A percentile compares a stretch with the other conserved stretches of the same genome.
Conservation (phyloP, 495 filamentous ascomycete genomes). For the Melanomma pulvis-pyrius region DNA sequence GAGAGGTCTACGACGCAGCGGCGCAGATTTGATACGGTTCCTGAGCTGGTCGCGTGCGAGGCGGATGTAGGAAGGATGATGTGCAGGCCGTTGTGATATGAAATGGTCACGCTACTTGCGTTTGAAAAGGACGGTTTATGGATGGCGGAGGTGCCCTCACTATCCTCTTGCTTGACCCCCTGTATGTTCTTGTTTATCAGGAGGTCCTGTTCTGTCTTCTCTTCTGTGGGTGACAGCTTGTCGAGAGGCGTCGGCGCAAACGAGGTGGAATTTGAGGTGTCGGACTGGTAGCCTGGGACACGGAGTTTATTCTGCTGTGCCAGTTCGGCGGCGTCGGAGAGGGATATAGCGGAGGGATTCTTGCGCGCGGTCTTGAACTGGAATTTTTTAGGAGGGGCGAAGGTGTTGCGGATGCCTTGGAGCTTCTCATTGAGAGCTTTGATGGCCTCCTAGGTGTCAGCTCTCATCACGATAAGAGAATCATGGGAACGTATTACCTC, state of each 20-base stretch:
- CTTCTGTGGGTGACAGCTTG: constrained; percentile 52
- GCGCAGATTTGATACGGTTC: constrained; percentile 69
- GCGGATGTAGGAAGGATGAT: constrained; percentile 73
- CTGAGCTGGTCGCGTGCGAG: constrained; percentile 66
- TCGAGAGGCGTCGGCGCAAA: constrained; percentile 54
- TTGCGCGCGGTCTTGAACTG: constrained; percentile 66
- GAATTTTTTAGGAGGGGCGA: constrained; percentile 70
- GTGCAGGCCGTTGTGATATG: constrained; percentile 64
- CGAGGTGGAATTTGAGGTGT: constrained; percentile 52
- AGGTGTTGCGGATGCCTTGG: constrained; percentile 57
- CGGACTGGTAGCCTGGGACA: constrained; percentile 49
- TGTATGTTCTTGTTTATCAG: neutral
- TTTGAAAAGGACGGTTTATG: constrained; percentile 63
- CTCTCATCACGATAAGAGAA: neutral
- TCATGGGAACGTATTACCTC: constrained; percentile 54
- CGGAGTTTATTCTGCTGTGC: constrained; percentile 53
- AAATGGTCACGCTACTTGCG: constrained; percentile 64
- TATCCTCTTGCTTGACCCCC: neutral
- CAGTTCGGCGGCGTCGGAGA: constrained; percentile 58
- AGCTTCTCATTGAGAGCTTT: constrained; percentile 70
- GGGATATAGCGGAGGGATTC: constrained; percentile 58
- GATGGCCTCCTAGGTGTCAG: constrained; percentile 55
- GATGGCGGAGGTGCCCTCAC: constrained; percentile 34
- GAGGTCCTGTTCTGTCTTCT: constrained; percentile 21
- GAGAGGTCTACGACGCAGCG: constrained; percentile 81